phyloP scores from a whole-genome alignment of 1,139 yeast species.

The Scheffersomyces titani region DNA sequence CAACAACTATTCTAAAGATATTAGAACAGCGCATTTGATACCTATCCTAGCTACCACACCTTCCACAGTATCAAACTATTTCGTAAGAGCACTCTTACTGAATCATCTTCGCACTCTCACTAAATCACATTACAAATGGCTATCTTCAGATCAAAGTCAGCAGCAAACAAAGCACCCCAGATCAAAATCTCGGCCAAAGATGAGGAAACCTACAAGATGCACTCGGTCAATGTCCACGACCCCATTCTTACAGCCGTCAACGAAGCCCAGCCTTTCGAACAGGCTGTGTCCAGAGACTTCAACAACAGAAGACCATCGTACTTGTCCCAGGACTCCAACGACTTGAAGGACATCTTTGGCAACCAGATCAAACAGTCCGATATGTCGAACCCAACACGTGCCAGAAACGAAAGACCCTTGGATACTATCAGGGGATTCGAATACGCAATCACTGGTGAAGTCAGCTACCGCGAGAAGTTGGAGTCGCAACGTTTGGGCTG shows the following conservation, averaged over 20 bases:
- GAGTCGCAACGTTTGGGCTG: slow-evolving; percentile 81
- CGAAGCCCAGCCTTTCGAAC: slow-evolving; percentile 95
- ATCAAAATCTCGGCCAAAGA: slow-evolving; percentile 38
- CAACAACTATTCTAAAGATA: not conserved
- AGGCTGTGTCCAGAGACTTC: slow-evolving; percentile 52
- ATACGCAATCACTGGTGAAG: slow-evolving; percentile 89
- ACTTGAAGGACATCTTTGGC: slow-evolving; percentile 82
- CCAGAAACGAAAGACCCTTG: slow-evolving; percentile 91
- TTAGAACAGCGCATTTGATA: no score
- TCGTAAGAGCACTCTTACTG: not conserved
- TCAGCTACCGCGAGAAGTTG: slow-evolving; percentile 70
- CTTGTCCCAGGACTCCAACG: slow-evolving; percentile 27
- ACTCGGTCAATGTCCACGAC: slow-evolving; percentile 72
- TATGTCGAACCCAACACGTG: slow-evolving; percentile 86
- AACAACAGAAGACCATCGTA: slow-evolving; percentile 29
- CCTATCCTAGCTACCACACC: no score
- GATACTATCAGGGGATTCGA: slow-evolving; percentile 94
- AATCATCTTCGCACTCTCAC: not conserved
- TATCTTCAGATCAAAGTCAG: slow-evolving; percentile 40
- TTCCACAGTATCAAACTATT: not conserved
- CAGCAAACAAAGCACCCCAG: slow-evolving; percentile 15
- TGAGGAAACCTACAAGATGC: slow-evolving; percentile 46
- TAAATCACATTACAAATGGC: slow-evolving; percentile 28
- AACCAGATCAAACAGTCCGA: slow-evolving; percentile 73
- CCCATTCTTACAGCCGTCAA: slow-evolving; percentile 89